Evolutionary conservation across 2,329 filamentous ascomycete genomes (phyloP), one percentile per base, ranked within the genome.

Genomic region (Ophiocordyceps camponoti-leonardi): DNA sequence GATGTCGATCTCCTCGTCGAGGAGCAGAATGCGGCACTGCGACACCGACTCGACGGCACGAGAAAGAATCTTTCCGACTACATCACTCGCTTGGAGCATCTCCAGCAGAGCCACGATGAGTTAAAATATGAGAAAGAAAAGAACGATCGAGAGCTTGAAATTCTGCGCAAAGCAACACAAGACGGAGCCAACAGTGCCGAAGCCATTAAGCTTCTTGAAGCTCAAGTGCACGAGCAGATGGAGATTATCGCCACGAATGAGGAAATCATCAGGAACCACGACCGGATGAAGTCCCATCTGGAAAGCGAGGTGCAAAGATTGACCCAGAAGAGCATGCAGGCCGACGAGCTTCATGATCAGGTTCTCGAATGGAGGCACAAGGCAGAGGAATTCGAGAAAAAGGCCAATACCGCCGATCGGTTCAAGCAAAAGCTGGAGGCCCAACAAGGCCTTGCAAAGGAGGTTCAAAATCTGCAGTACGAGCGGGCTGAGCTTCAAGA

Each of bases 211-310:
- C 61, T 69, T 48, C 63, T 82, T 52, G 67, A 79, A 52, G 63
- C 65, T 41, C 72, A 73, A 51, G 65, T 81, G 22, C 72, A 73
- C 39, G 77, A 86, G 53, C 78, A 83, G 54, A 79, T 85, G 58
- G 72, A 81, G 47, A 67, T 86, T 44, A 87, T 88, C 55, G 77
- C 78, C 37, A 56, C 57, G 31, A 73, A 69, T 22, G 75, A 86
- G 52, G 83, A 88, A 58, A 52, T 49, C n/a, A 64, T 65, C 43
- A 58, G 62, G 12, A 57, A 53, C 22, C 56, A 61, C 46, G 56
- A 61, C 41, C 57, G 56, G 46, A 51, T 52, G 11, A 58, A 56
- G 45, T 71, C 72, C 19, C 74, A 83, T 52, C 62, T 81, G 12
- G 74, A 82, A 47, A 65, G 64, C 48, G 73, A 78, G 50, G 67